Percentiles rank a stretch among this genome's conserved stretches.
phyloP scores from a whole-genome alignment of 2,329 filamentous ascomycete species.

The Ophiostoma perfectum region DNA sequence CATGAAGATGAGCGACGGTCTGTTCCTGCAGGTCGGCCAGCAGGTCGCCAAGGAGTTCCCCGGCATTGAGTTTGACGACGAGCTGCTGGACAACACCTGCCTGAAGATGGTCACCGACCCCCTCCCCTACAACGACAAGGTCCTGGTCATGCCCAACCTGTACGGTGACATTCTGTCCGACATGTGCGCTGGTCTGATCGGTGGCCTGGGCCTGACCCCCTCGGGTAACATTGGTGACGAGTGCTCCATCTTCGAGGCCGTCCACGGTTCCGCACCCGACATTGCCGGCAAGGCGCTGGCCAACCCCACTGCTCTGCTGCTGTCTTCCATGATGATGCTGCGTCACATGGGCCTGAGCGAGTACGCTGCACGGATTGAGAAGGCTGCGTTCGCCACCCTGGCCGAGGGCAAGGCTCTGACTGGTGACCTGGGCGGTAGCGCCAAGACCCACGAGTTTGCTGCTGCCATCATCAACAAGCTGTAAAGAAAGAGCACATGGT shows the following conservation, averaged over 20 bases:
- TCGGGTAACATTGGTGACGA: conserved; percentile 98
- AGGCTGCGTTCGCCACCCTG: conserved; percentile 89
- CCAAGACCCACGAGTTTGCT: conserved; percentile 93
- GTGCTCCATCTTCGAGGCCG: conserved; percentile 99
- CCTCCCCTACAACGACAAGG: conserved; percentile 96
- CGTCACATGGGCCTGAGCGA: conserved; percentile 90
- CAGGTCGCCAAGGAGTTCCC: conserved; percentile 94
- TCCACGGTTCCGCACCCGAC: conserved; percentile 69
- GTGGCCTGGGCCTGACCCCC: conserved; percentile 91
- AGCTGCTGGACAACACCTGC: conserved; percentile 98
- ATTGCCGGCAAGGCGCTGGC: conserved; percentile 78
- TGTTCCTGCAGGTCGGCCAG: conserved; percentile 84
- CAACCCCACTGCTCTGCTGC: conserved; percentile 93
- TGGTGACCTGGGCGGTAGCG: conserved; percentile 90
- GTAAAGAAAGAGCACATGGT: conserved; percentile 35
- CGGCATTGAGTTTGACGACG: conserved; percentile 90
- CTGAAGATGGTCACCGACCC: conserved; percentile 98
- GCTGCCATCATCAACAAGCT: conserved; percentile 75
- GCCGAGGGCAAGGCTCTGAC: conserved; percentile 95
- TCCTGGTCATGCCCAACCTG: conserved; percentile 95
- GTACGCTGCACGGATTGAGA: conserved; percentile 83
- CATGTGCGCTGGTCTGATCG: conserved; percentile 98
- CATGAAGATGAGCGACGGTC: conserved; percentile 99
- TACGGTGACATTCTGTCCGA: conserved; percentile 99
- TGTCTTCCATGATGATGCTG: conserved; percentile 99